Percentiles rank a stretch among this genome's conserved stretches.
Conservation (phyloP, 495 filamentous ascomycete species). For the Articulospora tetracladia region DNA sequence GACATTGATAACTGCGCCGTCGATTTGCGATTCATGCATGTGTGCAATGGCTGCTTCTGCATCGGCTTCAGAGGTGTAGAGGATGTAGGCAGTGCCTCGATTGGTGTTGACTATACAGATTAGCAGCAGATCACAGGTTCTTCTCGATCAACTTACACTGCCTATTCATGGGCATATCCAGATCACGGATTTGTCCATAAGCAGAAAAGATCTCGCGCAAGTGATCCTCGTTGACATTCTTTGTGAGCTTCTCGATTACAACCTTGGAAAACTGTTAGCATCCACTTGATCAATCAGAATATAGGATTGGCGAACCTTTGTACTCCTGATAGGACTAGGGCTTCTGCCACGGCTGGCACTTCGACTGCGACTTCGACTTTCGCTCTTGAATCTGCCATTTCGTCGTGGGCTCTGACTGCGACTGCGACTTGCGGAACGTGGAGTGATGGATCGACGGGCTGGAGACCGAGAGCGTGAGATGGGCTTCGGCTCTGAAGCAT, state of each 20-base stretch:
- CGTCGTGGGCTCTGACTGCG: conserved; percentile 34
- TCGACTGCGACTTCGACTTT: conserved; percentile 22
- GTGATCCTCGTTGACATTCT: conserved; percentile 87
- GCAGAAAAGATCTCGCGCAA: conserved; percentile 87
- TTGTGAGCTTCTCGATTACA: conserved; percentile 92
- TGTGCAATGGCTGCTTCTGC: conserved; percentile 89
- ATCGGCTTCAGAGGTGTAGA: conserved; percentile 71
- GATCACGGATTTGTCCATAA: conserved; percentile 79
- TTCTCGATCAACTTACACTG: conserved; percentile 56
- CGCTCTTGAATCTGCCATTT: conserved; percentile 34
- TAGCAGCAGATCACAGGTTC: conserved; percentile 1
- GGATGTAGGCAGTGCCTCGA: conserved; percentile 90
- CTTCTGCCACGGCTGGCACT: conserved; percentile 41
- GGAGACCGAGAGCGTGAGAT: conserved; percentile 29
- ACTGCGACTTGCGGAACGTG: conserved; percentile 29
- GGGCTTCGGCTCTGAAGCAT: conserved; percentile 11
- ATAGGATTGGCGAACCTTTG: conserved; percentile 44
- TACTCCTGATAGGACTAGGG: conserved; percentile 45
- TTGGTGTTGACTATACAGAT: conserved; percentile 71
- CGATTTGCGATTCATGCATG: conserved; percentile 97
- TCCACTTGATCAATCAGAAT: neutral
- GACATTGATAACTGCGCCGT: conserved; percentile 83
- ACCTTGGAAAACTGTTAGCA: conserved; percentile 53
- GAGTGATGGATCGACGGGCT: conserved; percentile 45
- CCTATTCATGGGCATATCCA: conserved; percentile 87